Evolutionary conservation across 192 early-diverging fungal genomes (phyloP).

Genomic region (Cetraspora pellucida): DNA sequence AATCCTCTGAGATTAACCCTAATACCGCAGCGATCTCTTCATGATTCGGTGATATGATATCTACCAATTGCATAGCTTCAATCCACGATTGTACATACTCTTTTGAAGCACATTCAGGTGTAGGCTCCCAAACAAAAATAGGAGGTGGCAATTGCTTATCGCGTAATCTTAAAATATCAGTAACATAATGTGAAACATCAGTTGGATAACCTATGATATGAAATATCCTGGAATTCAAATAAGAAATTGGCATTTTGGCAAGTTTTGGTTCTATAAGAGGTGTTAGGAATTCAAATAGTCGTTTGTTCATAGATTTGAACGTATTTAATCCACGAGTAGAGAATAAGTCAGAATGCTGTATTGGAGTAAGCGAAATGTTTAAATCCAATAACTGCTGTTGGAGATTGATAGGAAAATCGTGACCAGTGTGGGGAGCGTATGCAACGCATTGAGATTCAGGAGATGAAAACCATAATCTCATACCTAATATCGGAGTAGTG

Average conservation of each 20-base stretch:
- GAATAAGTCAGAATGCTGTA: slow-evolving; percentile 34
- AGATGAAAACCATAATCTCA: slow-evolving; percentile 43
- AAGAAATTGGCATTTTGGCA: slow-evolving; percentile 37
- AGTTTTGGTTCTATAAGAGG: slow-evolving; percentile 44
- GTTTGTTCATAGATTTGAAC: slow-evolving; percentile 43
- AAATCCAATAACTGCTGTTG: slow-evolving; percentile 31
- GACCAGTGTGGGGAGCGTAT: slow-evolving; percentile 42
- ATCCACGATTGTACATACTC: slow-evolving; percentile 31
- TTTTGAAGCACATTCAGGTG: slow-evolving; percentile 39
- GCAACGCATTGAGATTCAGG: slow-evolving; percentile 38
- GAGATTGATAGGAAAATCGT: slow-evolving; percentile 42
- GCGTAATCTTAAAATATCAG: slow-evolving; percentile 22
- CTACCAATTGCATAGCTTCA: slow-evolving; percentile 33
- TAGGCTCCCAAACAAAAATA: slow-evolving; percentile 50
- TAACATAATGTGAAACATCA: slow-evolving; percentile 34
- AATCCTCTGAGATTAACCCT: slow-evolving; percentile 24
- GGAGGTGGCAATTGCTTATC: slow-evolving; percentile 31
- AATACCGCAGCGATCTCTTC: slow-evolving; percentile 47
- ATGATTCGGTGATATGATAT: slow-evolving; percentile 50
- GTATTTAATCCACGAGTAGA: slow-evolving; percentile 45
- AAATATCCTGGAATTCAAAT: slow-evolving; percentile 39
- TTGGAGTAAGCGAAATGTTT: slow-evolving; percentile 35
- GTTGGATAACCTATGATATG: slow-evolving; percentile 46
- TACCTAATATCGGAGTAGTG: slow-evolving; percentile 35
- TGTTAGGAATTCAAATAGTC: slow-evolving; percentile 43